Evolutionary conservation across 2,329 filamentous ascomycete genomes (phyloP).

Genomic region (Aspergillus intermedius): DNA sequence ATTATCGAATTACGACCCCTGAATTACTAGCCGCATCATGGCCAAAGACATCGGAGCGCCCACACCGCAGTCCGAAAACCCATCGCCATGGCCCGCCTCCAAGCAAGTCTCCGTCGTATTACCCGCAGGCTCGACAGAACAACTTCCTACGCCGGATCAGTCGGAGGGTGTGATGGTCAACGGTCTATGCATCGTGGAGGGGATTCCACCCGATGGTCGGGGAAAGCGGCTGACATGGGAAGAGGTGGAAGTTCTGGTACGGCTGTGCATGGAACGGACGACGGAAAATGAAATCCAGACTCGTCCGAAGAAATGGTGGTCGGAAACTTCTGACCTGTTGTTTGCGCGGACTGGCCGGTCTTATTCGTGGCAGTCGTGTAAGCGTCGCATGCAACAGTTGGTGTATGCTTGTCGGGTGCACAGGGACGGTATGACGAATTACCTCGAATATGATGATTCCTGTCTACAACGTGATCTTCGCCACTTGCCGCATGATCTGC

Average conservation of each 20-base stretch:
- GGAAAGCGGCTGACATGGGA: constrained; percentile 9
- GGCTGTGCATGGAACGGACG: constrained; percentile 12
- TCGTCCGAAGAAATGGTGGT: constrained; percentile 18
- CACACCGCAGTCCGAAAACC: constrained; percentile 9
- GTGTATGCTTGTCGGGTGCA: background rate
- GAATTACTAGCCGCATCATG: too few species aligned
- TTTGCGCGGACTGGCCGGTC: constrained; percentile 12
- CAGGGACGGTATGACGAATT: background rate
- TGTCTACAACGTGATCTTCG: too few species aligned
- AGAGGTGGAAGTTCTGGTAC: constrained; percentile 14
- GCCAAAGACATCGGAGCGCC: background rate
- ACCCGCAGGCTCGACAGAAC: background rate
- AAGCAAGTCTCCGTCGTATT: constrained; percentile 1
- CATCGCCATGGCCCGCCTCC: constrained; percentile 1
- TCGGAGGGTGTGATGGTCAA: background rate
- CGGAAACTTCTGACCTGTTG: constrained; percentile 11
- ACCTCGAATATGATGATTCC: background rate
- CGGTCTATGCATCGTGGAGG: background rate
- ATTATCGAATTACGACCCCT: too few species aligned
- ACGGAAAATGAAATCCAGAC: constrained; percentile 7
- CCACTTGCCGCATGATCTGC: too few species aligned
- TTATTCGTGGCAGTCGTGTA: constrained; percentile 25
- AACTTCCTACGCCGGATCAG: constrained; percentile 3
- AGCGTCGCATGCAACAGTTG: constrained; percentile 13
- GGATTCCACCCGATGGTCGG: constrained; percentile 3